A percentile compares a stretch with the other conserved stretches of the same genome.
Evolutionary conservation across 1,284 basidiomycete genomes (phyloP).

Genomic region (Cryptococcus sp.): DNA sequence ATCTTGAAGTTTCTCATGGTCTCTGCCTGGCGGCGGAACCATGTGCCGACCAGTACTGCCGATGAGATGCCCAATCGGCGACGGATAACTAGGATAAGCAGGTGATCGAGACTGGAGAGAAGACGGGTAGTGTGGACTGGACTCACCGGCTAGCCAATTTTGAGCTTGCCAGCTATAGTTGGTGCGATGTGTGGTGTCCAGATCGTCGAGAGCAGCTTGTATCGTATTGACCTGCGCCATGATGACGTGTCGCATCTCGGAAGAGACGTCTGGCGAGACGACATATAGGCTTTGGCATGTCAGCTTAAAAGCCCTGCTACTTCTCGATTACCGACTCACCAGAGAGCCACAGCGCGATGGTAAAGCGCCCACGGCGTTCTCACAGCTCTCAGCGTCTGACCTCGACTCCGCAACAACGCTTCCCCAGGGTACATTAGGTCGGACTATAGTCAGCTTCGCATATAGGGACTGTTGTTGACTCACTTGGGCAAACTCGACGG

Average conservation of each 20-base stretch:
- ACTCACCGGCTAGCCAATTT: slow-evolving; percentile 20
- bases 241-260: slow-evolving; percentile 9
- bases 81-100: background rate
- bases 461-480: slow-evolving; percentile 19
- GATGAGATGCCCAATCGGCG: background rate
- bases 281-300: slow-evolving; percentile 4
- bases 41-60: background rate
- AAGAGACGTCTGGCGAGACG: too few relatives aligned
- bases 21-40: background rate
- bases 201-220: slow-evolving; percentile 1
- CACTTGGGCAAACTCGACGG: slow-evolving; percentile 9
- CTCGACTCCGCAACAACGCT: background rate
- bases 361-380: slow-evolving; percentile 24
- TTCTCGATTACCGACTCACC: slow-evolving; percentile 16
- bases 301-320: too few relatives aligned
- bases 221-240: slow-evolving; percentile 7
- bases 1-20: background rate
- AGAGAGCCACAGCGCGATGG: slow-evolving; percentile 19
- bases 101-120: background rate
- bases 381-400: slow-evolving; percentile 3
- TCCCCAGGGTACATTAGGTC: slow-evolving; percentile 23
- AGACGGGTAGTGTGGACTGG: background rate
- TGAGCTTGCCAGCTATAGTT: slow-evolving; percentile 23
- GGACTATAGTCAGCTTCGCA: slow-evolving; percentile 14
- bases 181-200: slow-evolving; percentile 4